These are phyloP conservation scores for Curvularia sp. DNA, from an alignment of 2,329 filamentous ascomycete species.

Conservation along the genomic window DNA sequence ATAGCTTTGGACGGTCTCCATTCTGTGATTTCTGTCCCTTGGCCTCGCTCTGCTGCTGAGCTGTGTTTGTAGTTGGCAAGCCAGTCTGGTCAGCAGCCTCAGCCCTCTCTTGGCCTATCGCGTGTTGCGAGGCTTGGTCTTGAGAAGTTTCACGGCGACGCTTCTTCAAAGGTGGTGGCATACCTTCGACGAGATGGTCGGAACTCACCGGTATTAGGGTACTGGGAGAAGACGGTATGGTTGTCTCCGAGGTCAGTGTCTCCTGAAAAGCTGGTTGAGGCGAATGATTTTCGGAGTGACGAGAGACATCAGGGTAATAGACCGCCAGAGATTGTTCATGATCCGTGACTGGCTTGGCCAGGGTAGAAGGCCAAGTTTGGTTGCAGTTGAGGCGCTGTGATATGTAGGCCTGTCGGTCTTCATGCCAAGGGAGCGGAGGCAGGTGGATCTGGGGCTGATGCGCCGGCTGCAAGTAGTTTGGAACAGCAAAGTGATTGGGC, in stretches of 20 bases:
- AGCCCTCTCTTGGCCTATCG: background rate
- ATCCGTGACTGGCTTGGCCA: background rate
- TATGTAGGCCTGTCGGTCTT: constrained; percentile 3
- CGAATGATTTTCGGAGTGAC: background rate
- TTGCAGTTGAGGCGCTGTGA: background rate
- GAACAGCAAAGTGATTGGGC: constrained; percentile 9
- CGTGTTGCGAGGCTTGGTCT: background rate
- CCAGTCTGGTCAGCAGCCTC: background rate
- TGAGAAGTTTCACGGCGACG: constrained; percentile 1
- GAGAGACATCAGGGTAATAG: background rate
- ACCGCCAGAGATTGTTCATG: background rate
- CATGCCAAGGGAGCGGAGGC: constrained; percentile 26
- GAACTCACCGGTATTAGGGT: constrained; percentile 15
- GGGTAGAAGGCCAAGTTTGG: constrained; percentile 2
- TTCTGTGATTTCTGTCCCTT: background rate
- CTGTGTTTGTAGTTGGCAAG: background rate
- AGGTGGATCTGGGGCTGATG: constrained; percentile 34
- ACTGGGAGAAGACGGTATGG: constrained; percentile 12
- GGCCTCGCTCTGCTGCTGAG: background rate
- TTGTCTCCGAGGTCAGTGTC: background rate
- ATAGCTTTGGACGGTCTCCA: constrained; percentile 15
- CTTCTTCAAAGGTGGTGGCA: constrained; percentile 19
- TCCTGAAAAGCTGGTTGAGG: constrained; percentile 3
- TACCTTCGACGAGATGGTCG: constrained; percentile 16
- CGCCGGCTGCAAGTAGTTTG: constrained; percentile 34